Percentiles rank a stretch among this genome's conserved stretches.
Conservation (phyloP, 192 early-diverging fungal species). For the Coemansia sp. region DNA sequence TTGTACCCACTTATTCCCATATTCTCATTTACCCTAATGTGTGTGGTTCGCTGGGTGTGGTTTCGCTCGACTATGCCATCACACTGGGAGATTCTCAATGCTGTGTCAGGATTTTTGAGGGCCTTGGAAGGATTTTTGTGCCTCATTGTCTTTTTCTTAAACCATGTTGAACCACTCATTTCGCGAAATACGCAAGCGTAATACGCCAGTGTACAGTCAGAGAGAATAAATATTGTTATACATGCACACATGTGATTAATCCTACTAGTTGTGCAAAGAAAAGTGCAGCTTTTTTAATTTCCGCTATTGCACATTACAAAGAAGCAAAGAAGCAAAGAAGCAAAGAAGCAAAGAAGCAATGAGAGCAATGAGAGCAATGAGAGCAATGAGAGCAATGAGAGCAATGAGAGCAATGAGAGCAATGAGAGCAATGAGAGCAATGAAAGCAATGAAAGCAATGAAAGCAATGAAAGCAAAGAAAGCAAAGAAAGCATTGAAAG, state of each 20-base stretch:
- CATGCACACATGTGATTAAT: not conserved
- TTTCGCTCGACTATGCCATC: conserved; percentile 48
- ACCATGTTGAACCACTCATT: conserved; percentile 47
- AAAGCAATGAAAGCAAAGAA: too few species aligned
- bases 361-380: too few species aligned
- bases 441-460: too few species aligned
- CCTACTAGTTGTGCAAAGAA: too few species aligned
- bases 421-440: too few species aligned
- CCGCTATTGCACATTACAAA: not conserved
- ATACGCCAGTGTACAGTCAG: conserved; percentile 31
- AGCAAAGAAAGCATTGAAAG: too few species aligned
- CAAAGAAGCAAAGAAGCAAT: too few species aligned
- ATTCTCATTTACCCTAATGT: conserved; percentile 50
- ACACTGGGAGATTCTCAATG: conserved; percentile 43
- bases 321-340: too few species aligned
- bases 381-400: too few species aligned
- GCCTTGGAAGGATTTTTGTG: conserved; percentile 46
- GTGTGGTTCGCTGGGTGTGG: conserved; percentile 51
- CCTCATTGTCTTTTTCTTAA: conserved; percentile 47
- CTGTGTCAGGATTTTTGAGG: conserved; percentile 37
- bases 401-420: too few species aligned
- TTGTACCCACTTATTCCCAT: conserved; percentile 52
- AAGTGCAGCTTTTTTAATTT: not conserved
- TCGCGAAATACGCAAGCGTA: conserved; percentile 47
- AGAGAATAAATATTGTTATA: not conserved